phyloP scores from a whole-genome alignment of 2,329 filamentous ascomycete species.

The Alternaria triticina region DNA sequence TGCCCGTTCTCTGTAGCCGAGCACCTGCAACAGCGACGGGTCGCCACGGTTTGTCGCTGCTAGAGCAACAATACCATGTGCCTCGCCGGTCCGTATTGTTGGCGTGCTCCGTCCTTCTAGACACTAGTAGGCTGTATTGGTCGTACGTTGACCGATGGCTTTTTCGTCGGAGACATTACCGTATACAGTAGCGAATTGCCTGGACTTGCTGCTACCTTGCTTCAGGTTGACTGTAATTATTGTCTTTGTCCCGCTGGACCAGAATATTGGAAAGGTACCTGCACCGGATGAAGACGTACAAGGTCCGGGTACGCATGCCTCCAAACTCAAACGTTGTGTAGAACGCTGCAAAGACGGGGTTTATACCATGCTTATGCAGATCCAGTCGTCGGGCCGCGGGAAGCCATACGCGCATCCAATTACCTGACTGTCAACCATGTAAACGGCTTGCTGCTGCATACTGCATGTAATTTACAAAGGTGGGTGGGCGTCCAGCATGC shows the following conservation, averaged over 20 bases:
- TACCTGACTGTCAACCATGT: slow-evolving; percentile 17
- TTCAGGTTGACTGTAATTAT: slow-evolving; percentile 40
- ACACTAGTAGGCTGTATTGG: slow-evolving; percentile 22
- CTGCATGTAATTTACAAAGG: slow-evolving; percentile 30
- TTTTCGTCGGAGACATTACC: slow-evolving; percentile 34
- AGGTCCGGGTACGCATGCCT: slow-evolving; percentile 40
- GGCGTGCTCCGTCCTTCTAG: slow-evolving; percentile 17
- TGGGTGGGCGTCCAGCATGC: slow-evolving; percentile 36
- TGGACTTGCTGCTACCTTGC: slow-evolving; percentile 23
- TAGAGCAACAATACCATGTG: slow-evolving; percentile 19
- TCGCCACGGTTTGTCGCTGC: slow-evolving; percentile 3
- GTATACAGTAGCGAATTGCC: slow-evolving; percentile 23
- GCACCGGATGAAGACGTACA: slow-evolving; percentile 44
- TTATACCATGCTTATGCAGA: slow-evolving; percentile 47
- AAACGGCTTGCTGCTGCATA: slow-evolving; percentile 37
- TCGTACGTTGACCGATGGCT: slow-evolving; percentile 22
- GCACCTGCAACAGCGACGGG: slow-evolving; percentile 15
- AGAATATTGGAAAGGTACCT: slow-evolving; percentile 37
- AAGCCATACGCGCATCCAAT: slow-evolving; percentile 41
- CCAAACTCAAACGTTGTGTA: slow-evolving; percentile 35
- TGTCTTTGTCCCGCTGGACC: slow-evolving; percentile 35
- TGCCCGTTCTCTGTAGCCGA: slow-evolving; percentile 11
- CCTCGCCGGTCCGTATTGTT: slow-evolving; percentile 19
- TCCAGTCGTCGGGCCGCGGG: slow-evolving; percentile 44
- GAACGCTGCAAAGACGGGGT: slow-evolving; percentile 38